These are phyloP conservation scores for Acmispon strigosus DNA, from an alignment of 306 rosid species.

Conservation along the genomic window DNA sequence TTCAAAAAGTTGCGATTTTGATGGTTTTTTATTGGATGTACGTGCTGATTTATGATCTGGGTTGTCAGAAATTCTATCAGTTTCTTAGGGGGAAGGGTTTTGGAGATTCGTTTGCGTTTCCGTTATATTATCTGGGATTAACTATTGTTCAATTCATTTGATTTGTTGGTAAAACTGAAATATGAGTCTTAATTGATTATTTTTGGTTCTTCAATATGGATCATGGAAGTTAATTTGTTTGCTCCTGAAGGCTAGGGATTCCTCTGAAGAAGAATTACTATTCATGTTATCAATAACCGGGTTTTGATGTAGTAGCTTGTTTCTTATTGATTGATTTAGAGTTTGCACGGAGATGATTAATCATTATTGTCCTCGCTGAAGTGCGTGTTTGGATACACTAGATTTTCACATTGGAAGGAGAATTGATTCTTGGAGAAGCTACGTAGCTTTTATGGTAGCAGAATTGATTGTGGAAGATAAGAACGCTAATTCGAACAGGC, in stretches of 20 bases:
- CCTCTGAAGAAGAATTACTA: not conserved
- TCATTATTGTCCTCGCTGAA: not conserved
- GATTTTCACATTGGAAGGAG: no score
- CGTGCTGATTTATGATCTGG: not conserved
- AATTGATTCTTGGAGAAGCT: no score
- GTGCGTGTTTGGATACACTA: no score
- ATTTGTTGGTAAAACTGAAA: not conserved
- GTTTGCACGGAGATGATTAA: not conserved
- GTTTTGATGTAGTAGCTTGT: not conserved
- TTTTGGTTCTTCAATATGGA: not conserved
- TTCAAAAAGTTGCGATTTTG: not conserved
- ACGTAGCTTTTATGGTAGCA: no score
- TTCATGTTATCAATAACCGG: not conserved
- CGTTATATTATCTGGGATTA: not conserved
- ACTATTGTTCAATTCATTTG: not conserved
- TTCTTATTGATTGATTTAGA: conserved; percentile 8
- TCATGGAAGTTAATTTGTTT: not conserved
- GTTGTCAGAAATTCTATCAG: not conserved
- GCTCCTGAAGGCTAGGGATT: not conserved
- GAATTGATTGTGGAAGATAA: no score
- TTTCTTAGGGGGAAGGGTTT: not conserved
- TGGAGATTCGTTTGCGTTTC: not conserved
- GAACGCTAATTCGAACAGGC: no score
- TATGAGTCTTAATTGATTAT: not conserved
- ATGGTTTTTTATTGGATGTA: not conserved